Conservation (phyloP, 768 basidiomycete species). For the Lentinus brumalis region DNA sequence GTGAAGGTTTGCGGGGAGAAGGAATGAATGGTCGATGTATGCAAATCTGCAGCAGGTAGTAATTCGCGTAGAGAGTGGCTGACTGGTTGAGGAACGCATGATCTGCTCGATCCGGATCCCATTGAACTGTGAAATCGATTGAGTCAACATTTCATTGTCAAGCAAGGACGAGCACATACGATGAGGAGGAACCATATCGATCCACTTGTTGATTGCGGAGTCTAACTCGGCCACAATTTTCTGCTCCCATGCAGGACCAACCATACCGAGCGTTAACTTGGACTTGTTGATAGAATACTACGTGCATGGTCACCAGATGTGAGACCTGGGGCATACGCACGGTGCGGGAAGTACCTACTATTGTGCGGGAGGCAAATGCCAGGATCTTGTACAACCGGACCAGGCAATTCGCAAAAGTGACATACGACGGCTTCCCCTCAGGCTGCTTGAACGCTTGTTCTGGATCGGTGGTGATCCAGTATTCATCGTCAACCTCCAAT, state of each 20-base stretch:
- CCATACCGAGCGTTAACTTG: conserved; percentile 36
- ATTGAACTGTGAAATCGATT: conserved; percentile 21
- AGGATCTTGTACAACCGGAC: conserved; percentile 63
- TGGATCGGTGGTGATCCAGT: conserved; percentile 63
- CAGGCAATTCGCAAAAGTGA: conserved; percentile 58
- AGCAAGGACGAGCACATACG: conserved; percentile 30
- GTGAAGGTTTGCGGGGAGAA: conserved; percentile 51
- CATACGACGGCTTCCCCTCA: conserved; percentile 49
- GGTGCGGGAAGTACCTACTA: conserved; percentile 4
- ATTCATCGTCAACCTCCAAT: conserved; percentile 73
- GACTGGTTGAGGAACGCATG: conserved; percentile 34
- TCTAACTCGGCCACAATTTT: conserved; percentile 62
- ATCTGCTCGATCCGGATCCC: conserved; percentile 28
- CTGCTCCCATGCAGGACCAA: conserved; percentile 45
- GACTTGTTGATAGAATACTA: conserved; percentile 51
- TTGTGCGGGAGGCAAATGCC: conserved; percentile 55
- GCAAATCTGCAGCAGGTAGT: conserved; percentile 61
- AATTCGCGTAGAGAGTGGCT: conserved; percentile 40
- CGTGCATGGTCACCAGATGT: not conserved
- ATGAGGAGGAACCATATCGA: conserved; percentile 58
- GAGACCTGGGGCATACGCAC: not conserved
- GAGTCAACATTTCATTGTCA: not conserved
- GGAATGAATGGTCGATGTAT: conserved; percentile 84
- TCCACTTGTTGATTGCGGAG: conserved; percentile 62
- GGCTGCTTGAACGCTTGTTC: conserved; percentile 64